These are phyloP conservation scores for Tetrahymena borealis DNA, from an alignment of 73 alveolate genomes.

Conservation along the genomic window DNA sequence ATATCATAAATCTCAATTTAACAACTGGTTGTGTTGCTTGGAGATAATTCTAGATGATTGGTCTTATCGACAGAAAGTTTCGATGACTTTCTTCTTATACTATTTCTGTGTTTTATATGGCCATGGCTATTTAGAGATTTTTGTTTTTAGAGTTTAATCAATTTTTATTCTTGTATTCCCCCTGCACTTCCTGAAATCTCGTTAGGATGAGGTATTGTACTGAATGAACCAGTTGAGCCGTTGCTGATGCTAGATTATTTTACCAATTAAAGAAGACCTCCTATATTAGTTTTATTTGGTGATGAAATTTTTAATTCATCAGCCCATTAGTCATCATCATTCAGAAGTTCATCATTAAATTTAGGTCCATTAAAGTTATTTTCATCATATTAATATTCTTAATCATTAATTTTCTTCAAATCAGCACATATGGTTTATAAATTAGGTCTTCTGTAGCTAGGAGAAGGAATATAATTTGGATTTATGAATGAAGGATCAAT, in stretches of 20 bases:
- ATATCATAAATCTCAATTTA: background rate
- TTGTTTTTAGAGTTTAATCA: background rate
- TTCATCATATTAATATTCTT: background rate
- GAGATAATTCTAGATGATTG: background rate
- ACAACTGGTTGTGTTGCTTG: background rate
- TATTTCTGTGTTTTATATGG: background rate
- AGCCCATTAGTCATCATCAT: background rate
- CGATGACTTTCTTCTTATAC: background rate
- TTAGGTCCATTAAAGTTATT: background rate
- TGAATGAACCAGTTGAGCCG: background rate
- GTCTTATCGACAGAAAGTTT: background rate
- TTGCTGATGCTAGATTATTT: background rate
- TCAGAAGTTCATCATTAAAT: background rate
- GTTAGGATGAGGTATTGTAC: background rate
- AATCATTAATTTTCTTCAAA: background rate
- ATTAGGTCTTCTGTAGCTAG: background rate
- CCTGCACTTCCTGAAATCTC: too few relatives aligned
- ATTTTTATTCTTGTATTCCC: too few relatives aligned
- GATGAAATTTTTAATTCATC: background rate
- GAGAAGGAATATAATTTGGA: background rate
- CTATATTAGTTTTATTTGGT: background rate
- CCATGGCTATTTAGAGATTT: background rate
- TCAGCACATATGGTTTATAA: background rate
- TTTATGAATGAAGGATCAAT: background rate
- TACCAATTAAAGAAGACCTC: background rate